Base-by-base conservation (phyloP, 2,329 filamentous ascomycete species). In the Westerdykella aurantiaca region DNA sequence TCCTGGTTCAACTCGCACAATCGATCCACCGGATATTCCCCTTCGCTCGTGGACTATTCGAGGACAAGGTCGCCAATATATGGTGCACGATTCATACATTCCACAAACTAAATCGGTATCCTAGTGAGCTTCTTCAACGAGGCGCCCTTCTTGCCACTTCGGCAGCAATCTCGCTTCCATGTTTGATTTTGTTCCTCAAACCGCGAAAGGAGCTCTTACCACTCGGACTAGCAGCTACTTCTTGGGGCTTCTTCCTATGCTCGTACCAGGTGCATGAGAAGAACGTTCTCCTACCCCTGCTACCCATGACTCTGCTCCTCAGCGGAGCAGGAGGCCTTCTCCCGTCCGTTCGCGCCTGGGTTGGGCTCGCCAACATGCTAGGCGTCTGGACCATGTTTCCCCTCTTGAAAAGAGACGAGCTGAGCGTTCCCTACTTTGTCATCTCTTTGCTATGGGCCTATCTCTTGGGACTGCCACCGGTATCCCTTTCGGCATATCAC, bases 211-310 rank as follows among this genome's bases (percentile, higher is more conserved):
- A 83, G 34, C 75, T 93, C 4, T 70, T 97, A 12, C 89, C 89
- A 1, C 77, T 87, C 31, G 87, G 87, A 0, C 80, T 97, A 45
- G 85, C 90, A 1, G 78, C 86, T 1, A 89, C 87, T 0, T 86
- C 90, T 2, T 98, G 93, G 93, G 91, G 86, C 0, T 98, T 98
- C 74, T 98, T 97, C 66, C 75, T 98, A 13, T 97, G 94, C 71
- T 94, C 88, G 57, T 98, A 95, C 66, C 93, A 98, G 64, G 94
- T 98, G 0, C 93, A 98, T 60, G 93, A 98, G 71, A 98, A 98
- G 77, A 96, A 90, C 53, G 88, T 95, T 0, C 75, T 98, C 5
- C 78, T 98, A 2, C 94, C 93, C 1, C 74, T 98, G 38, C 80
- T 97, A 64, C 93, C 93, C 0, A 95, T 94, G 86, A 97, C 90